Evolutionary conservation across 2,329 filamentous ascomycete species (phyloP).

Genomic region (Cytospora chrysosperma): DNA sequence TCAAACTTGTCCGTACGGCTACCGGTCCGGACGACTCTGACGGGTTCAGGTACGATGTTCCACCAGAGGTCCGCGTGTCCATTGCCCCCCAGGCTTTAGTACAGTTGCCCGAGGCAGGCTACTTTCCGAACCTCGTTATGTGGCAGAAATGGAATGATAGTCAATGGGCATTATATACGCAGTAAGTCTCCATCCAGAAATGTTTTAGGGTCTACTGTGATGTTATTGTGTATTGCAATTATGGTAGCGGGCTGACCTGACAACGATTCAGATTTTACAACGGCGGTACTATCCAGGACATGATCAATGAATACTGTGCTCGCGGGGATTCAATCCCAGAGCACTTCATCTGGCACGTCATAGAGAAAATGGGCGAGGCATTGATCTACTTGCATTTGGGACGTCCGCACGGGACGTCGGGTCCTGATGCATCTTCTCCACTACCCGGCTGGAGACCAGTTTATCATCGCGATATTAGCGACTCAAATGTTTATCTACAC

Average conservation of each 20-base stretch:
- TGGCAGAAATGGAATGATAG: background rate
- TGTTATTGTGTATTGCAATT: background rate
- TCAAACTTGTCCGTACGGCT: background rate
- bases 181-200: background rate
- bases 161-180: background rate
- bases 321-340: background rate
- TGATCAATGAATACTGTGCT: background rate
- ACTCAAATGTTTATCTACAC: constrained; percentile 5
- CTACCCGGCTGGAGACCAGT: background rate
- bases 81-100: background rate
- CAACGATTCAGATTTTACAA: background rate
- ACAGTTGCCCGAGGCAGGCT: background rate
- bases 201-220: too few species aligned
- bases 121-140: background rate
- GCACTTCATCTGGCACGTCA: constrained; percentile 1
- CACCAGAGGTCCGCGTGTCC: constrained; percentile 4
- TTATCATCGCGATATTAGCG: background rate
- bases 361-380: background rate
- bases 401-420: background rate
- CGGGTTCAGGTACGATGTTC: background rate
- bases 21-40: background rate
- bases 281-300: background rate
- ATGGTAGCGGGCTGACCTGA: background rate
- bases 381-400: constrained; percentile 1
- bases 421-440: background rate